A percentile compares a stretch with the other conserved stretches of the same genome.
phyloP scores from a whole-genome alignment of 140 eudicot species.

The Erigeron philadelphicus region DNA sequence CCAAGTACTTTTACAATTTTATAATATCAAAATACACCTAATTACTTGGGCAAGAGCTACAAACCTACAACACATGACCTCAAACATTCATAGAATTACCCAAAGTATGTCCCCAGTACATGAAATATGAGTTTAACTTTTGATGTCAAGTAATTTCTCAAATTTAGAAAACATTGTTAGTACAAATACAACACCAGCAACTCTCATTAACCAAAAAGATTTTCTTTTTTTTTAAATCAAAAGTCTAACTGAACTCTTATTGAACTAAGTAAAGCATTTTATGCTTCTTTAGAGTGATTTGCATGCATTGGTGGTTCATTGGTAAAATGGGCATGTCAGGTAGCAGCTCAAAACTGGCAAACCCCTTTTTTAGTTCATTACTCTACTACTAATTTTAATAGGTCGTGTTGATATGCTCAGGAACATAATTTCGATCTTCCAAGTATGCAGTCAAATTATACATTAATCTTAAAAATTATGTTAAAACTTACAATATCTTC shows the following conservation, averaged over 20 bases:
- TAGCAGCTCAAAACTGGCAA: no score
- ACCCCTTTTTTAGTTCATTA: no score
- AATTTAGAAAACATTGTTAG: neutral
- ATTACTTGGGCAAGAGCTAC: neutral
- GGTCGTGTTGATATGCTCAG: neutral
- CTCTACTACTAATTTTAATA: neutral
- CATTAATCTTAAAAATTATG: neutral
- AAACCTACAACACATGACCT: neutral
- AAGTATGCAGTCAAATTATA: neutral
- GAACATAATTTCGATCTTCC: neutral
- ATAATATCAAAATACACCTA: neutral
- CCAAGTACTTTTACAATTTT: neutral
- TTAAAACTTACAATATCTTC: slow-evolving; percentile 70
- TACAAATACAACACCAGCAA: neutral
- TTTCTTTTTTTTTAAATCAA: neutral
- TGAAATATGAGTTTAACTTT: neutral
- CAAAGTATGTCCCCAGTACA: neutral
- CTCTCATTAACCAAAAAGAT: neutral
- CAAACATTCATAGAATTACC: neutral
- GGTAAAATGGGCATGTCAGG: no score
- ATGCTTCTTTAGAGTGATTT: neutral
- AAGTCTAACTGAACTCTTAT: neutral
- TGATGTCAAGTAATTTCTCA: neutral
- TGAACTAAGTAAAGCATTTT: neutral
- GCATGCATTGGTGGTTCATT: neutral